phyloP scores from a whole-genome alignment of 257 asterid species.

The Voacanga thouarsii region DNA sequence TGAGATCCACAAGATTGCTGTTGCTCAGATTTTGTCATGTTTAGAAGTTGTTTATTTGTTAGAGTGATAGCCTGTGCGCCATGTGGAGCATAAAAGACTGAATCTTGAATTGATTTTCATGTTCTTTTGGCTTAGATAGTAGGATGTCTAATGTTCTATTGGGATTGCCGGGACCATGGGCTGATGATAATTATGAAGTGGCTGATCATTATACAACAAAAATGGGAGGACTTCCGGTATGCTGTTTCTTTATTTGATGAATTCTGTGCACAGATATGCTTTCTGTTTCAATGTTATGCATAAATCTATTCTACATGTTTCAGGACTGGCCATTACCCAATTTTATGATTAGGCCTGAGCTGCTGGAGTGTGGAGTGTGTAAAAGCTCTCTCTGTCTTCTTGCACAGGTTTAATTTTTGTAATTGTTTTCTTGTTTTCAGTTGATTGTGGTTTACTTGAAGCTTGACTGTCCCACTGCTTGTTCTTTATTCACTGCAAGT shows the following conservation, averaged over 20 bases:
- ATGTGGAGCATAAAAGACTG: neutral
- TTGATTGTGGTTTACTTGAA: neutral
- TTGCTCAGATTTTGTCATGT: neutral
- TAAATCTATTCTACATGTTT: neutral
- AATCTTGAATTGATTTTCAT: neutral
- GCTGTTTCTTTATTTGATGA: conserved; percentile 11
- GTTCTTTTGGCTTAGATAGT: conserved; percentile 5
- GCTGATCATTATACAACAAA: conserved; percentile 87
- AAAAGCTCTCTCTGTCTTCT: conserved; percentile 56
- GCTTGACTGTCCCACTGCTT: neutral
- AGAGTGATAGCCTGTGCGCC: neutral
- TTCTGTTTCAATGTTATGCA: neutral
- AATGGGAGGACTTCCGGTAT: conserved; percentile 88
- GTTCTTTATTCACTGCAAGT: neutral
- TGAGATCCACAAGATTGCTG: neutral
- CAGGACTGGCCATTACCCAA: conserved; percentile 79
- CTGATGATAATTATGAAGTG: conserved; percentile 63
- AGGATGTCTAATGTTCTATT: conserved; percentile 58
- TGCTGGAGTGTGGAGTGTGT: conserved; percentile 60
- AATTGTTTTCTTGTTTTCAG: neutral
- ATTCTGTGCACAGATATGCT: neutral
- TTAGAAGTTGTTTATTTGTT: neutral
- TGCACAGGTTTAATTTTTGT: conserved; percentile 56
- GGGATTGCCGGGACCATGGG: conserved; percentile 97
- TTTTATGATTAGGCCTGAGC: conserved; percentile 31